Evolutionary conservation across 1,139 yeast genomes (phyloP).

Genomic region (Taiozyma sp.): DNA sequence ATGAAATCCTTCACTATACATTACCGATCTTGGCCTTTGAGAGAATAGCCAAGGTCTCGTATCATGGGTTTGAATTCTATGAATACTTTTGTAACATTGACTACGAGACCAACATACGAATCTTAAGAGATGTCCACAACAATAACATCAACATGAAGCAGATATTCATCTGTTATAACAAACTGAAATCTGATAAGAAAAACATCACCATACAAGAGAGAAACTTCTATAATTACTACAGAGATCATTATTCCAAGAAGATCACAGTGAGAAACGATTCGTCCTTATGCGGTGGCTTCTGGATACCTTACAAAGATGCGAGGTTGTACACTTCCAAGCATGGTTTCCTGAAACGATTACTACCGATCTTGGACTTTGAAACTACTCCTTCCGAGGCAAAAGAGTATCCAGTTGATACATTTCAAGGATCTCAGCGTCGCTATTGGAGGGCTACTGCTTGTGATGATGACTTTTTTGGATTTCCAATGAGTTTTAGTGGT

Average conservation of each 20-base stretch:
- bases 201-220: slow-evolving; percentile 8
- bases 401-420: slow-evolving; percentile 8
- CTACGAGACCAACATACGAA: slow-evolving; percentile 15
- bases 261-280: slow-evolving; percentile 14
- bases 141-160: slow-evolving; percentile 18
- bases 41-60: slow-evolving; percentile 18
- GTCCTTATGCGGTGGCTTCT: slow-evolving; percentile 23
- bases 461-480: slow-evolving; percentile 12
- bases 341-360: slow-evolving; percentile 11
- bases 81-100: slow-evolving; percentile 17
- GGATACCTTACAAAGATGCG: slow-evolving; percentile 16
- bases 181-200: slow-evolving; percentile 6
- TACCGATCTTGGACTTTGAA: slow-evolving; percentile 15
- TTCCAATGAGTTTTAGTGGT: slow-evolving; percentile 15
- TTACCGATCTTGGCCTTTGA: slow-evolving; percentile 19
- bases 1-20: slow-evolving; percentile 9
- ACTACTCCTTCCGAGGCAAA: slow-evolving; percentile 10
- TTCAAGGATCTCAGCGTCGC: slow-evolving; percentile 6
- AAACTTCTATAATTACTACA: slow-evolving; percentile 10
- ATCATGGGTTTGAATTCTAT: slow-evolving; percentile 17
- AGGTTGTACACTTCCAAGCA: slow-evolving; percentile 14
- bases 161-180: slow-evolving; percentile 14
- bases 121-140: slow-evolving; percentile 15
- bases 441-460: slow-evolving; percentile 13
- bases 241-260: not conserved